Evolutionary conservation across 2,329 filamentous ascomycete genomes (phyloP), one percentile per base, ranked within the genome.

Genomic region (Cytospora leucostoma): DNA sequence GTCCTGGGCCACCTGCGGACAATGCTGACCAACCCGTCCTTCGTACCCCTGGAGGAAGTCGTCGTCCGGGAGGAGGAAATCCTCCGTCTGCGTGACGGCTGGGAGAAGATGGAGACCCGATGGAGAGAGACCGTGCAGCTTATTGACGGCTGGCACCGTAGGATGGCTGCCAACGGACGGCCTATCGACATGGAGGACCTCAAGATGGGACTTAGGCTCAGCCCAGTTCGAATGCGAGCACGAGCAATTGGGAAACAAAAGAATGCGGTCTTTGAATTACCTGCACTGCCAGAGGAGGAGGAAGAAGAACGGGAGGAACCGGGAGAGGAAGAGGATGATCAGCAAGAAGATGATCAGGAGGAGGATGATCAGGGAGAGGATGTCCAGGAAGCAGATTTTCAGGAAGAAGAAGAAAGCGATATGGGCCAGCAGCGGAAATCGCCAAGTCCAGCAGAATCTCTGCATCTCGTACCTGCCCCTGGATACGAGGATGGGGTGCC

Each of bases 41-140:
- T 98, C 74, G 95, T 97, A 15, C 91, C 94, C 0, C 86, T 98
- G 27, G 95, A 98, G 70, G 95, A 98, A 74, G 92, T 99, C 2
- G 89, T 96, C 71, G 78, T 93, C n/a, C 87, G 94, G 61, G 94
- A 99, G 67, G 90, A 96, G 65, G 93, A 97, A 74, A 98, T 99
- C 67, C 83, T 84, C 59, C 85, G 91, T 58, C 80, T 99, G 55
- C 87, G 92, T 61, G 86, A 90, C 61, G 92, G 93, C 17, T 96
- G 94, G 89, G 91, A 96, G 73, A 93, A 90, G 76, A 97, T 98
- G 91, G 93, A 98, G 75, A 84, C 80, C 27, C 86, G 93, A 58
- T 97, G 95, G 92, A 88, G 87, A 68, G 94, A 98, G 72, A 92
- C 95, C 1, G 88, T 98, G 13, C 84, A 87, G 40, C 86, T 99